Evolutionary conservation across 2,329 filamentous ascomycete species (phyloP).

Genomic region (Metarhizium humberi): DNA sequence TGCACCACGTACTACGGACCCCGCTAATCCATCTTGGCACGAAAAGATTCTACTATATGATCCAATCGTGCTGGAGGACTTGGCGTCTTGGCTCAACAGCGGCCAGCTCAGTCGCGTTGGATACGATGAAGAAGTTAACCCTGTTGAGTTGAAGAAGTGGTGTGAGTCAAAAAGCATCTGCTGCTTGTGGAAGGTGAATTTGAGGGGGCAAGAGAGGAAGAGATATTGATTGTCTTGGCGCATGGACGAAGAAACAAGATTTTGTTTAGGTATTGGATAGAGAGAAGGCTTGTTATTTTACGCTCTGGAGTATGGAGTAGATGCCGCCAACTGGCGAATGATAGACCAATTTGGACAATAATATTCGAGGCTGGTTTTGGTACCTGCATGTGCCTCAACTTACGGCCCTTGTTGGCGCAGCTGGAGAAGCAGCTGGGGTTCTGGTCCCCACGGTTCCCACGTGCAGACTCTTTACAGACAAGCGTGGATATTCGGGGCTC

Average conservation of each 20-base stretch:
- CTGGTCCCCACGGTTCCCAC: too few relatives aligned
- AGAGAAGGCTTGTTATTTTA: background rate
- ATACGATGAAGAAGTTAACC: constrained; percentile 55
- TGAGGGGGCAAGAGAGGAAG: constrained; percentile 44
- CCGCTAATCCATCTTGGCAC: constrained; percentile 60
- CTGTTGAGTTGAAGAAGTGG: constrained; percentile 72
- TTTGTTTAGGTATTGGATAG: background rate
- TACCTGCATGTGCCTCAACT: too few relatives aligned
- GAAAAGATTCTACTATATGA: constrained; percentile 94
- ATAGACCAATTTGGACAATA: background rate
- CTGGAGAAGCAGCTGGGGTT: too few relatives aligned
- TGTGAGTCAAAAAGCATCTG: constrained; percentile 82
- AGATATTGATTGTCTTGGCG: background rate
- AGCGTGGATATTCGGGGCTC: too few relatives aligned
- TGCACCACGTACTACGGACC: constrained; percentile 39
- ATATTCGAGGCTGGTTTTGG: too few relatives aligned
- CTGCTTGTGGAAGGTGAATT: constrained; percentile 60
- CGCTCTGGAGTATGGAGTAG: background rate
- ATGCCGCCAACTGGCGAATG: background rate
- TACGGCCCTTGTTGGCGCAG: too few relatives aligned
- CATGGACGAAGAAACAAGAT: constrained; percentile 1
- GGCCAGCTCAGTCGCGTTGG: constrained; percentile 54
- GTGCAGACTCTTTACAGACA: too few relatives aligned
- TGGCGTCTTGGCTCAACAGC: constrained; percentile 73
- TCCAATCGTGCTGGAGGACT: constrained; percentile 77